Evolutionary conservation across 1,284 basidiomycete genomes (phyloP), one percentile per base, ranked within the genome.

Genomic region (Meira nashicola): DNA sequence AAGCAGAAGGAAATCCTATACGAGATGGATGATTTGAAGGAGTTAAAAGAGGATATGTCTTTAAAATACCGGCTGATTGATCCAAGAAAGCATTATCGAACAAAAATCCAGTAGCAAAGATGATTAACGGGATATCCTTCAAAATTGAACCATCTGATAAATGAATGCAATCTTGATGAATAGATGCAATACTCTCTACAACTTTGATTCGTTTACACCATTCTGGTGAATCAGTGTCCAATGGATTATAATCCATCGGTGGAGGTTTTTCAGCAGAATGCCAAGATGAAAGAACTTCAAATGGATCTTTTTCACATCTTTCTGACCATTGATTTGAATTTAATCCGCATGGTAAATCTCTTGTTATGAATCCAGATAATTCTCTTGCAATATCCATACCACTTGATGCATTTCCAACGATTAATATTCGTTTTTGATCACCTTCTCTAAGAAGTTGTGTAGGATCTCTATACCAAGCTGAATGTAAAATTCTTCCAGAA

Each of bases 351-450:
- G 52, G 52, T 14, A 57, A 17, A 1, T 49, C 56, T 0, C 76
- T 65, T 0, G 69, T 47, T 4, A 70, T 25, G 23, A 71, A 70
- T 10, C 76, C 76, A 10, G 46, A 50, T 0, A 84, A 67, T 57
- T 83, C 81, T n/a, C 83, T 75, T 0, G 81, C 79, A 25, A 83
- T 80, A 62, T 84, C 83, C 15, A 80, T 81, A 0, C 83, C 83
- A 0, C 80, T 82, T 3, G 80, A 80, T n/a, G 78, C 79, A 33
- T 81, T 82, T 6, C 83, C 83, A 7, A 84, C 80, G 0, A 84
- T 81, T 21, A 84, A 73, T 6, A 83, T 79, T 1, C 70, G 80
- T 68, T 80, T 21, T 33, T 3, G 23, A 3, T 41, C 54, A 21
- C 49, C 64, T 6, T 49, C 41, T n/a, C 52, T 50, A 8, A 33